Conservation (phyloP, 257 asterid species). For the Przewalskia tangutica region DNA sequence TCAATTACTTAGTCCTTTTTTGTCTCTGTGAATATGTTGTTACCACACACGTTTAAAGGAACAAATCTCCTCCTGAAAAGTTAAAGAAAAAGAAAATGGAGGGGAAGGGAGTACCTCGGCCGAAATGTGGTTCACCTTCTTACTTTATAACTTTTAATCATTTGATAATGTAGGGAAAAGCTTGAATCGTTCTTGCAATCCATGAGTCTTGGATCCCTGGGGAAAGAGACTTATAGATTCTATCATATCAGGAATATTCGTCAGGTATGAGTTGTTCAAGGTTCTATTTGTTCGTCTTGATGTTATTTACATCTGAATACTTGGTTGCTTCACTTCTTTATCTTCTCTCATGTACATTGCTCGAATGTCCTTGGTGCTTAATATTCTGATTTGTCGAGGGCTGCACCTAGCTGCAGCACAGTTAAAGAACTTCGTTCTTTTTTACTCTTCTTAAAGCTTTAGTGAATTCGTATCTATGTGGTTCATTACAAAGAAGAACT, state of each 20-base stretch:
- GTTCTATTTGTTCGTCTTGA: neutral
- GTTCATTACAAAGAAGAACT: neutral
- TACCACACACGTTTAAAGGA: neutral
- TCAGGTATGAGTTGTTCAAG: constrained; percentile 43
- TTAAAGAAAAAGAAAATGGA: neutral
- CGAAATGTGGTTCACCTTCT: neutral
- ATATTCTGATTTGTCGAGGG: neutral
- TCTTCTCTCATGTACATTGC: neutral
- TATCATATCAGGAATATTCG: constrained; percentile 63
- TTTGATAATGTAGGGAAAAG: constrained; percentile 49
- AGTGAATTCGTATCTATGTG: neutral
- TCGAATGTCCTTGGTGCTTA: neutral
- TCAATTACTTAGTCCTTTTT: neutral
- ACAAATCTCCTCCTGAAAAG: neutral
- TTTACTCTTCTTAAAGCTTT: neutral
- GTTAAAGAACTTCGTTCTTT: neutral
- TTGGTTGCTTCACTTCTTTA: neutral
- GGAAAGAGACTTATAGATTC: constrained; percentile 41
- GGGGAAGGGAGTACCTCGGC: neutral
- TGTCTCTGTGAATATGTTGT: neutral
- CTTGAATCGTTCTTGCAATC: constrained; percentile 35
- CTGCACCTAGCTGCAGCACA: neutral
- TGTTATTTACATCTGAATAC: neutral
- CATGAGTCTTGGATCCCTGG: constrained; percentile 27
- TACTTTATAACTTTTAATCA: neutral